A percentile compares a stretch with the other conserved stretches of the same genome.
These are phyloP conservation scores for Citrus medica DNA, from an alignment of 345 rosid species.

Conservation along the genomic window DNA sequence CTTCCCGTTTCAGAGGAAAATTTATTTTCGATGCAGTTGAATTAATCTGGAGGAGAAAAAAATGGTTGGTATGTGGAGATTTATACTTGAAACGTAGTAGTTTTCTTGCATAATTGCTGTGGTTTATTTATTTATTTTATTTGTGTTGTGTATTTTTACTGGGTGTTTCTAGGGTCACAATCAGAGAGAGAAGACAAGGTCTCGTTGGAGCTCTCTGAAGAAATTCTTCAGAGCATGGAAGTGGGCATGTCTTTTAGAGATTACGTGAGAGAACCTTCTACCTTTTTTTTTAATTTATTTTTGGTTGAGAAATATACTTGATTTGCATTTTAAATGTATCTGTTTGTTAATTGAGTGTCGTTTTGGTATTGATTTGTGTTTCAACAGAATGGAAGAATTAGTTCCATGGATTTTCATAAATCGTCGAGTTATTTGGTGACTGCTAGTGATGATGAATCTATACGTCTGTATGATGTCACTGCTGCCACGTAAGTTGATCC, in stretches of 20 bases:
- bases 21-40: not conserved
- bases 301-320: not conserved
- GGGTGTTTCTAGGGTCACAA: slow-evolving; percentile 28
- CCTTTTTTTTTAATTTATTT: too few species aligned
- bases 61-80: slow-evolving; percentile 34
- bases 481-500: slow-evolving; percentile 49
- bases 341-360: not conserved
- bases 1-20: not conserved
- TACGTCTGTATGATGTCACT: slow-evolving; percentile 79
- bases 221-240: slow-evolving; percentile 91
- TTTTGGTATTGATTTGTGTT: not conserved
- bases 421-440: slow-evolving; percentile 80
- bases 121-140: not conserved
- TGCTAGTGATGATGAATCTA: slow-evolving; percentile 96
- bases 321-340: not conserved
- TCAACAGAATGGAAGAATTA: slow-evolving; percentile 71
- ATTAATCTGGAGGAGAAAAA: not conserved
- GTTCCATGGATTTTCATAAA: slow-evolving; percentile 93
- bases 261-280: slow-evolving; percentile 36
- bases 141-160: not conserved
- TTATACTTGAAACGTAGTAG: not conserved
- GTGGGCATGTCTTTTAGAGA: slow-evolving; percentile 82
- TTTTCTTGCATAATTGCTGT: not conserved
- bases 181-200: slow-evolving; percentile 67
- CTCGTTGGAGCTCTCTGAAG: slow-evolving; percentile 77